A percentile compares a stretch with the other conserved stretches of the same genome.
Evolutionary conservation across 2,329 filamentous ascomycete genomes (phyloP).

Genomic region (Daldinia eschscholtzii): DNA sequence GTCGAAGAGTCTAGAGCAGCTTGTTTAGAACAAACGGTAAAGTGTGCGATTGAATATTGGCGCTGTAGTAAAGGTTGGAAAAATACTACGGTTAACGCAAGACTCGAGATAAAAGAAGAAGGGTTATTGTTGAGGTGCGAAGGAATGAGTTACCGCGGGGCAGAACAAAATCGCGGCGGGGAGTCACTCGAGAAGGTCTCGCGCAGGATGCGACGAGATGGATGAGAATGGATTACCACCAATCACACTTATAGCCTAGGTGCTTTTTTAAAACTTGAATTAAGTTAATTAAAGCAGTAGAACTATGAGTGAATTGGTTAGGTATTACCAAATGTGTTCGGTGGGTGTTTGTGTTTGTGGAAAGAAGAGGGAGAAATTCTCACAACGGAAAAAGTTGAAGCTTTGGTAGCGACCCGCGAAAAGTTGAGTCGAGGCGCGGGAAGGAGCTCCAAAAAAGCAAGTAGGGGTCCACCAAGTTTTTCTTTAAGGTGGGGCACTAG

Average conservation of each 20-base stretch:
- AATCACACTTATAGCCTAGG: not conserved
- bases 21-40: not conserved
- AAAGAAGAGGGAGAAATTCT: slow-evolving; percentile 14
- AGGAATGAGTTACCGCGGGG: slow-evolving; percentile 30
- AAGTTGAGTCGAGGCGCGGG: slow-evolving; percentile 6
- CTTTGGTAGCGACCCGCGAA: slow-evolving; percentile 9
- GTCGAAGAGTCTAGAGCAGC: not conserved
- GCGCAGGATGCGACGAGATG: slow-evolving; percentile 16
- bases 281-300: not conserved
- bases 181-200: slow-evolving; percentile 29
- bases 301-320: not conserved
- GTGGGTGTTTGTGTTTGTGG: slow-evolving; percentile 8
- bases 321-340: not conserved
- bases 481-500: slow-evolving; percentile 24
- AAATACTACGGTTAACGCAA: not conserved
- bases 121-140: slow-evolving; percentile 4
- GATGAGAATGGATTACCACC: slow-evolving; percentile 6
- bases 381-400: not conserved
- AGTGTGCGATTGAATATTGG: not conserved
- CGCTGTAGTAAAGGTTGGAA: no score
- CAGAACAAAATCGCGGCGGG: slow-evolving; percentile 37
- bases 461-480: slow-evolving; percentile 13
- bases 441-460: slow-evolving; percentile 8
- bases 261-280: not conserved
- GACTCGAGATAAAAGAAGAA: not conserved